Conservation (phyloP, 768 basidiomycete species). For the Leucocoprinus leucothites region DNA sequence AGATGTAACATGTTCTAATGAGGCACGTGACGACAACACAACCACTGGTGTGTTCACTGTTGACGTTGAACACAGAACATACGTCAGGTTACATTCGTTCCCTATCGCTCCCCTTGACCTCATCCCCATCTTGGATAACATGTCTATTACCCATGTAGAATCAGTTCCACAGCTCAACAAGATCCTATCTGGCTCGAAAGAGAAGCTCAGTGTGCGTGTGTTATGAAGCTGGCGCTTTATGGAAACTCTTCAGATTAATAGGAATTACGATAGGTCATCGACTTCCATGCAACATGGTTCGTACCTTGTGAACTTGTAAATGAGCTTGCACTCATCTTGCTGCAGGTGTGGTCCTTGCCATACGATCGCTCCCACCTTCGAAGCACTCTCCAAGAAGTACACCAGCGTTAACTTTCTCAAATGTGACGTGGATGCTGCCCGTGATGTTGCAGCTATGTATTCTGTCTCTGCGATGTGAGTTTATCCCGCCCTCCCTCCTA, state of each 20-base stretch:
- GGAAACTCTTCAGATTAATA: neutral
- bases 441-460: slow-evolving; percentile 64
- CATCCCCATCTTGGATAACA: neutral
- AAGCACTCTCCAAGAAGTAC: slow-evolving; percentile 66
- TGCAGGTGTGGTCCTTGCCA: slow-evolving; percentile 88
- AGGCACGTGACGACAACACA: too few species aligned
- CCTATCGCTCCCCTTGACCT: too few species aligned
- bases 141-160: slow-evolving; percentile 55
- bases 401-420: slow-evolving; percentile 78
- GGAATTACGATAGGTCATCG: slow-evolving; percentile 57
- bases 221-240: slow-evolving; percentile 12
- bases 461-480: slow-evolving; percentile 71
- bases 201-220: slow-evolving; percentile 67
- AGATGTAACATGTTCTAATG: too few species aligned
- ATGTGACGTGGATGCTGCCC: slow-evolving; percentile 72
- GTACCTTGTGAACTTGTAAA: slow-evolving; percentile 9
- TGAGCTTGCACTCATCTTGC: neutral
- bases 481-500: neutral
- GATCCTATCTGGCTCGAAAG: slow-evolving; percentile 53
- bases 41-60: too few species aligned
- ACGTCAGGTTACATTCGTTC: too few species aligned
- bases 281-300: slow-evolving; percentile 85
- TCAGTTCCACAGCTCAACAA: slow-evolving; percentile 62
- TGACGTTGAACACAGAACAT: too few species aligned
- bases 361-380: slow-evolving; percentile 74